Evolutionary conservation across 768 basidiomycete species (phyloP).

Genomic region (Amanita jacksonii): DNA sequence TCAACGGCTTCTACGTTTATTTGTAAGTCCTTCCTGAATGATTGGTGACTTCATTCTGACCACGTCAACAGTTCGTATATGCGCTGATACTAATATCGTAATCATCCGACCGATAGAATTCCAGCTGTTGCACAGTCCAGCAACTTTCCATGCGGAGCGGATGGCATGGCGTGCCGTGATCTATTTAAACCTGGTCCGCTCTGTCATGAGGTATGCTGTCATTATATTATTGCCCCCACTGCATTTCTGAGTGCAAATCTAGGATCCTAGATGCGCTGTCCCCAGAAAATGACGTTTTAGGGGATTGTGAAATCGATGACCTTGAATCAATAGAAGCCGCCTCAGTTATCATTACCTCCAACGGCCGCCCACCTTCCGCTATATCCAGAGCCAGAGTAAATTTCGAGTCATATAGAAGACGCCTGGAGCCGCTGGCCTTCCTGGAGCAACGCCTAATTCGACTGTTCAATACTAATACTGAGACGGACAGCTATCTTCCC

Average conservation of each 20-base stretch:
- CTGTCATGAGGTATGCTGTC: conserved; percentile 51
- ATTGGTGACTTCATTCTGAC: too few relatives aligned
- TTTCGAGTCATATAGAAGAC: conserved; percentile 51
- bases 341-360: conserved; percentile 39
- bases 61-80: background rate
- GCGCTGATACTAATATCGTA: conserved; percentile 3
- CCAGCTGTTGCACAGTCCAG: conserved; percentile 70
- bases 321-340: conserved; percentile 41
- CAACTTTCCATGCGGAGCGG: conserved; percentile 69
- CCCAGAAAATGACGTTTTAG: conserved; percentile 43
- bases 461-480: conserved; percentile 59
- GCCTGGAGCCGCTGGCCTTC: conserved; percentile 57
- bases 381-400: conserved; percentile 42
- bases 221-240: conserved; percentile 7
- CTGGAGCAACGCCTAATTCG: conserved; percentile 64
- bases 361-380: conserved; percentile 41
- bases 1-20: background rate
- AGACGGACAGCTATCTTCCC: conserved; percentile 57
- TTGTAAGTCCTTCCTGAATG: background rate
- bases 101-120: conserved; percentile 45
- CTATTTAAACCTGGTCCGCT: conserved; percentile 81
- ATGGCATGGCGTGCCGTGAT: conserved; percentile 84
- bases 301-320: conserved; percentile 55
- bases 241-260: conserved; percentile 10
- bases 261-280: conserved; percentile 72